These are phyloP conservation scores for Hericium alpestre DNA, from an alignment of 768 basidiomycete species.

Conservation along the genomic window DNA sequence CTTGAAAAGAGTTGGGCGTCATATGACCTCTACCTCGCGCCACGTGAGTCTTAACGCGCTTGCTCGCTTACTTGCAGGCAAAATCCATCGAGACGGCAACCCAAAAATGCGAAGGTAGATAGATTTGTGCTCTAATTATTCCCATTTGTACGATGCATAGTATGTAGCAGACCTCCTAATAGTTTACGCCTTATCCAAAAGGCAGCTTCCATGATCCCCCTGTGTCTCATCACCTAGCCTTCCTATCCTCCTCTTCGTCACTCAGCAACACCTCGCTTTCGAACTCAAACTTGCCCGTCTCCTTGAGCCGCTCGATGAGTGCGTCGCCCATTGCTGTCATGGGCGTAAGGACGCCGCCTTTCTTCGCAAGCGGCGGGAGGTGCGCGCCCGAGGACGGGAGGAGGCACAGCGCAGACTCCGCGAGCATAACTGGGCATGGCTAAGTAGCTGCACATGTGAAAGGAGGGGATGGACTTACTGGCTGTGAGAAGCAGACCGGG, in stretches of 20 bases:
- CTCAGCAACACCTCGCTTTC: background rate
- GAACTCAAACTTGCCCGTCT: conserved; percentile 46
- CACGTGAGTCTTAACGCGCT: no score
- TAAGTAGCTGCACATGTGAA: background rate
- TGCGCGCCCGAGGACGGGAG: conserved; percentile 37
- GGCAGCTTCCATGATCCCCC: background rate
- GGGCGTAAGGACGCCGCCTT: conserved; percentile 78
- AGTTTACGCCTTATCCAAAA: background rate
- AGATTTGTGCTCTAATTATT: no score
- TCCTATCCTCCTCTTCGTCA: background rate
- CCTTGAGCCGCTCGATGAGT: conserved; percentile 55
- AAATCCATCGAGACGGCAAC: no score
- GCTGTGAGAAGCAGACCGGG: conserved; percentile 61
- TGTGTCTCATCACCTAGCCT: background rate
- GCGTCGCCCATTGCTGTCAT: conserved; percentile 74
- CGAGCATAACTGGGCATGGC: conserved; percentile 47
- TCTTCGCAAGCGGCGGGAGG: conserved; percentile 45
- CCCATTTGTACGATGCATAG: background rate
- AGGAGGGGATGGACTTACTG: conserved; percentile 23
- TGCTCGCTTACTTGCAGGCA: no score
- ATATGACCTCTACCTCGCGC: no score
- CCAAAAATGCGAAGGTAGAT: no score
- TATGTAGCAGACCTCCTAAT: background rate
- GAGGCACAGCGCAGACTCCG: conserved; percentile 68
- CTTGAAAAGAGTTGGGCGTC: no score